Conservation (phyloP, 2,329 filamentous ascomycete genomes). For the Aureobasidium leucospermi region DNA sequence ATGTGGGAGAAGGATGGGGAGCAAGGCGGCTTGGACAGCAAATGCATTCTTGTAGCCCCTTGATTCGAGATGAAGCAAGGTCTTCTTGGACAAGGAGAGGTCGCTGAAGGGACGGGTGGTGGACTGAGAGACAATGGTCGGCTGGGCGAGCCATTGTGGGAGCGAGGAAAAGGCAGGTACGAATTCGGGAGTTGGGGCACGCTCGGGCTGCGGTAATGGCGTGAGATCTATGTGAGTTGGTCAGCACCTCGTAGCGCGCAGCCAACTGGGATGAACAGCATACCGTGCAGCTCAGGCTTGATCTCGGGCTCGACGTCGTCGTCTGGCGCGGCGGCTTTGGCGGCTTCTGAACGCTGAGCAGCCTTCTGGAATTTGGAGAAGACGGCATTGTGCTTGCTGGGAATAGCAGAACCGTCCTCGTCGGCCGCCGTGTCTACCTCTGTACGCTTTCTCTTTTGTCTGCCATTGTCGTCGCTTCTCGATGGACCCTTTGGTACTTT, state of each 20-base stretch:
- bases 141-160: slow-evolving; percentile 72
- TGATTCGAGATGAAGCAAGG: slow-evolving; percentile 55
- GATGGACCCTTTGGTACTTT: slow-evolving; percentile 6
- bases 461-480: slow-evolving; percentile 10
- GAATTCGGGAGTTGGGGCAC: slow-evolving; percentile 48
- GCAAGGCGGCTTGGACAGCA: slow-evolving; percentile 69
- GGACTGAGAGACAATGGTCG: slow-evolving; percentile 59
- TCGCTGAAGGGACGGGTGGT: slow-evolving; percentile 55
- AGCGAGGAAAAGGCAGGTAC: slow-evolving; percentile 68
- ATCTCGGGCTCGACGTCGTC: slow-evolving; percentile 19
- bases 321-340: slow-evolving; percentile 16
- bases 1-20: slow-evolving; percentile 64
- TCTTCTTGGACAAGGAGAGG: slow-evolving; percentile 55
- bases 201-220: slow-evolving; percentile 72
- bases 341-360: slow-evolving; percentile 16
- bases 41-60: slow-evolving; percentile 66
- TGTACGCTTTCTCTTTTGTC: slow-evolving; percentile 25
- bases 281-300: slow-evolving; percentile 45
- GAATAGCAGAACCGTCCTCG: slow-evolving; percentile 13
- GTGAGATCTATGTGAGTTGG: slow-evolving; percentile 52
- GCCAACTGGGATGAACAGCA: background rate
- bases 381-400: slow-evolving; percentile 29
- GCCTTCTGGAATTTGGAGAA: slow-evolving; percentile 40
- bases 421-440: slow-evolving; percentile 23
- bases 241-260: background rate